phyloP scores from a whole-genome alignment of 192 early-diverging fungal species.

The Coemansia sp. region DNA sequence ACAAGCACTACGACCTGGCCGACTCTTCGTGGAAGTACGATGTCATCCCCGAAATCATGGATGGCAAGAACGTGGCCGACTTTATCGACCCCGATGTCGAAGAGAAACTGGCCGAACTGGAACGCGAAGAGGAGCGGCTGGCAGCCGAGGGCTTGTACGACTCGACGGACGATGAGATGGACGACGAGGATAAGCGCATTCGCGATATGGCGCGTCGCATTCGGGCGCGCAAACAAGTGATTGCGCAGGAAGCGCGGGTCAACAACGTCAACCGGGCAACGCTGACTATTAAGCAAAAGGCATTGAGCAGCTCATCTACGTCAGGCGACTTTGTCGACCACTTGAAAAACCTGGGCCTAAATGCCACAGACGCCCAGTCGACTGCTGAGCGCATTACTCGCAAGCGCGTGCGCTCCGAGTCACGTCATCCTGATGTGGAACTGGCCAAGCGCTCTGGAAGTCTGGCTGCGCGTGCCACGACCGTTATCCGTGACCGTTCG shows the following conservation, averaged over 20 bases:
- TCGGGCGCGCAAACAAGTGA: slow-evolving; percentile 81
- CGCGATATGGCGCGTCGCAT: slow-evolving; percentile 75
- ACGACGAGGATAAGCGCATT: slow-evolving; percentile 81
- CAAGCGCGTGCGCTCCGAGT: slow-evolving; percentile 76
- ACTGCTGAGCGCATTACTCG: slow-evolving; percentile 65
- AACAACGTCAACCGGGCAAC: slow-evolving; percentile 83
- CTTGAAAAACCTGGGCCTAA: slow-evolving; percentile 72
- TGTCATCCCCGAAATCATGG: slow-evolving; percentile 96
- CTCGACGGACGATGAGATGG: slow-evolving; percentile 65
- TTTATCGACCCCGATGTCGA: slow-evolving; percentile 98
- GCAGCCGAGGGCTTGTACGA: slow-evolving; percentile 94
- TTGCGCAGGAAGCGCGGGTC: slow-evolving; percentile 71
- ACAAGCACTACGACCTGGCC: slow-evolving; percentile 85
- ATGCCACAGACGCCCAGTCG: slow-evolving; percentile 55
- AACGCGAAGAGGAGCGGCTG: slow-evolving; percentile 94
- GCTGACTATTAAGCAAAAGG: slow-evolving; percentile 51
- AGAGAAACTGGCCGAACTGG: slow-evolving; percentile 89
- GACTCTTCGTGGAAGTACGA: slow-evolving; percentile 95
- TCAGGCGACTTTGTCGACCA: slow-evolving; percentile 69
- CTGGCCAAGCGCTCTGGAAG: slow-evolving; percentile 61
- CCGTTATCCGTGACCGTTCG: slow-evolving; percentile 63
- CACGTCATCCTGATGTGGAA: slow-evolving; percentile 61
- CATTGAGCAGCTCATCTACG: slow-evolving; percentile 13
- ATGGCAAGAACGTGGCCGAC: slow-evolving; percentile 98
- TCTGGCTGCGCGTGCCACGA: slow-evolving; percentile 60